A percentile compares a stretch with the other conserved stretches of the same genome.
phyloP scores from a whole-genome alignment of 2,329 filamentous ascomycete genomes.

The Blastomyces parvus region DNA sequence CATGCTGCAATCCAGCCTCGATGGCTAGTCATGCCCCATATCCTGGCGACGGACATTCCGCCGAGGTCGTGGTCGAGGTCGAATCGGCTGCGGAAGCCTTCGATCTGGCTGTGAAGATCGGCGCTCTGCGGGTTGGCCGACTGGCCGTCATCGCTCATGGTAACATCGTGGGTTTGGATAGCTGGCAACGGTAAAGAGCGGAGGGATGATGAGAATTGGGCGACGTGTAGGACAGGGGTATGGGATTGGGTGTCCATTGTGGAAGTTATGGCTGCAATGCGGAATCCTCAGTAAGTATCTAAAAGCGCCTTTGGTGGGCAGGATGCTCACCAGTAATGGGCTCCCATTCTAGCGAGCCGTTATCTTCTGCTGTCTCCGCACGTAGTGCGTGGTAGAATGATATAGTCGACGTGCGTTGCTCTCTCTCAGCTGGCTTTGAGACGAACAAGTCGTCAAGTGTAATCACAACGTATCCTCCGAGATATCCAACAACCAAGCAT shows the following conservation, averaged over 20 bases:
- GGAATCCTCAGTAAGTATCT: not conserved
- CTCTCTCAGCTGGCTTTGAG: not conserved
- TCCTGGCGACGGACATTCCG: slow-evolving; percentile 40
- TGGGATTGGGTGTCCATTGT: not conserved
- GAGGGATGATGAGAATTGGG: not conserved
- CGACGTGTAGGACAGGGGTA: not conserved
- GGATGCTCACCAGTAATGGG: slow-evolving; percentile 25
- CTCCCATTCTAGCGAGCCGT: slow-evolving; percentile 20
- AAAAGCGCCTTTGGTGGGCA: not conserved
- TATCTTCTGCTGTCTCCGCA: not conserved
- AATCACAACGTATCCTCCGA: slow-evolving; percentile 22
- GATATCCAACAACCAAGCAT: slow-evolving; percentile 19
- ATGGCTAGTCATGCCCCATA: slow-evolving; percentile 43
- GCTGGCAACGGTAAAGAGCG: slow-evolving; percentile 1
- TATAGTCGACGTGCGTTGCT: not conserved
- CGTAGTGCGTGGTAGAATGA: slow-evolving; percentile 1
- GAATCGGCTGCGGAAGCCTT: slow-evolving; percentile 34
- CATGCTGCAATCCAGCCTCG: slow-evolving; percentile 41
- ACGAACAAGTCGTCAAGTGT: slow-evolving; percentile 1
- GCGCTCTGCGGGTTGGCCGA: slow-evolving; percentile 5
- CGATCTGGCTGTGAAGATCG: slow-evolving; percentile 26
- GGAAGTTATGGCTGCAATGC: not conserved
- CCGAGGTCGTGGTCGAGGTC: slow-evolving; percentile 43
- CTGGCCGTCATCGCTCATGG: not conserved
- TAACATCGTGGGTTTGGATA: not conserved